Evolutionary conservation across 164 flowering plant species (phyloP), one percentile per base, ranked within the genome.

Genomic region (Amborella trichopoda): DNA sequence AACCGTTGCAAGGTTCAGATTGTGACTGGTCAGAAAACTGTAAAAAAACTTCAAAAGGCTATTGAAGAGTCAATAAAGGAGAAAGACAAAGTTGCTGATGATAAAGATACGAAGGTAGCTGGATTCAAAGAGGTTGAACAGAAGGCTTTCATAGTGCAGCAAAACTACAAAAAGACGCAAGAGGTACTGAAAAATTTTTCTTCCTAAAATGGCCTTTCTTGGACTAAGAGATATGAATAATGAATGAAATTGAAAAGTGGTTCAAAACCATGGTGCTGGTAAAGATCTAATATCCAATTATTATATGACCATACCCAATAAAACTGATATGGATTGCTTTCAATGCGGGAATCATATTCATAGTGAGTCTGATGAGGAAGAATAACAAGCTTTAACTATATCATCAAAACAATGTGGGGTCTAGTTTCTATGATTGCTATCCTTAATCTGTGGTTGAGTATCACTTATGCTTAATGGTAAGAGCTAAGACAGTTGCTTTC

Each of bases 61-160:
- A 72, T 88, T 64, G 97, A 81, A 53, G 99, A 93, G 27, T 74
- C 94, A 24, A 83, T 68, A 61, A 77, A 70, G 49, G 99, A 93
- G 71, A 81, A 63, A 42, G 99, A 83, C 58, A 63, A 71, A 24
- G 64, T 78, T 30, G 24, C 49, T 47, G 69, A 53, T 23, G 85
- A 88, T 53, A 88, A 73, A 55, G 78, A 76, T 50, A 80, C 71
- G 26, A 43, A 79, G 62, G 54, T 56, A 37, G 37, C 75, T 49
- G 36, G 46, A 28, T 74, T 76, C 59, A 81, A 85, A 64, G 87
- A 77, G 58, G 72, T 77, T 17, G 85, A 77, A 56, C 71, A 75
- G 59, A 88, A 82, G 65, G 99, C 99, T 30, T 77, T 81, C 62
- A 47, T 37, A 1, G 94, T 88, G 52, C 87, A 82, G 68, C 95